A percentile compares a stretch with the other conserved stretches of the same genome.
phyloP scores from a whole-genome alignment of 352 stramenopile species.

The Globisporangium paroecandrum region DNA sequence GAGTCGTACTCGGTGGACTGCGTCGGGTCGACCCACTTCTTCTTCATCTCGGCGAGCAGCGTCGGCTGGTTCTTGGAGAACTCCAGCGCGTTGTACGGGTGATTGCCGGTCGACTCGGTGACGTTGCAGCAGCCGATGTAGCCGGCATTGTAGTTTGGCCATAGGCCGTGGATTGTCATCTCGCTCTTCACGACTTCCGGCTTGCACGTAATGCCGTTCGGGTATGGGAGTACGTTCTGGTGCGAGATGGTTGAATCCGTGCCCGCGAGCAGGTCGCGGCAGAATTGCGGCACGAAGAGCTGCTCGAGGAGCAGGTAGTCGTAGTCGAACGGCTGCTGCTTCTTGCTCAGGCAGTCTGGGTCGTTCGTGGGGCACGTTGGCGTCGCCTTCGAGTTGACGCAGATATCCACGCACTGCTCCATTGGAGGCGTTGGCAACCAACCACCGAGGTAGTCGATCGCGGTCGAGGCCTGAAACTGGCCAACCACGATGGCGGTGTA shows the following conservation, averaged over 20 bases:
- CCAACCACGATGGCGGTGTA: constrained; percentile 9
- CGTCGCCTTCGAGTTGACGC: constrained; percentile 38
- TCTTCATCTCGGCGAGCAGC: constrained; percentile 48
- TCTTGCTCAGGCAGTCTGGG: constrained; percentile 51
- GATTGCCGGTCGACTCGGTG: constrained; percentile 42
- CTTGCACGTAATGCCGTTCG: constrained; percentile 48
- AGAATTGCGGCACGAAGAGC: constrained; percentile 81
- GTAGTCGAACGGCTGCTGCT: constrained; percentile 62
- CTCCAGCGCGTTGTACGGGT: constrained; percentile 46
- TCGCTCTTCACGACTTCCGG: constrained; percentile 43
- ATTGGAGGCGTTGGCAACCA: constrained; percentile 47
- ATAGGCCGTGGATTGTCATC: constrained; percentile 73
- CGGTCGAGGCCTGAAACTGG: constrained; percentile 14
- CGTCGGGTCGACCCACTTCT: constrained; percentile 52
- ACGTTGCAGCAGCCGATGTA: constrained; percentile 73
- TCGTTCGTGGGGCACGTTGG: not conserved
- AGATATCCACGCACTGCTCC: constrained; percentile 74
- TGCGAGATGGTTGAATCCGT: constrained; percentile 54
- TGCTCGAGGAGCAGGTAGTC: constrained; percentile 80
- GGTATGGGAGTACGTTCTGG: constrained; percentile 69
- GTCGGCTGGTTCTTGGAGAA: constrained; percentile 48
- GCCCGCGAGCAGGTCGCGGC: constrained; percentile 66
- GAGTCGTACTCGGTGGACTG: constrained; percentile 25
- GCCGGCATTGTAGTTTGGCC: constrained; percentile 74
- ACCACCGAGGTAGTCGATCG: constrained; percentile 58